Percentiles rank a stretch among this genome's conserved stretches.
Evolutionary conservation across 805 yeast genomes (phyloP).

Genomic region (Hanseniaspora opuntiae): DNA sequence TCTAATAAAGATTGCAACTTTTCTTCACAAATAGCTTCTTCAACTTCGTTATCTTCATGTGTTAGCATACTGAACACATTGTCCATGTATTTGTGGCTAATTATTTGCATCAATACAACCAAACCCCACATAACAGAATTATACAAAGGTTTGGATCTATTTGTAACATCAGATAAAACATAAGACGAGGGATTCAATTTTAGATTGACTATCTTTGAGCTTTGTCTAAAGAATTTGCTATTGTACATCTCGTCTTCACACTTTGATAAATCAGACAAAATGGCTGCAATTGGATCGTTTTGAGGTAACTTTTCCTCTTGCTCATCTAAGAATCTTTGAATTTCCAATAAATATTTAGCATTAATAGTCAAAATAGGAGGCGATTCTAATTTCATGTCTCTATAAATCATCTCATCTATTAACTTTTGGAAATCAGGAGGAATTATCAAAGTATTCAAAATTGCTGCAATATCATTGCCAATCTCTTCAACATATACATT

Average conservation of each 20-base stretch:
- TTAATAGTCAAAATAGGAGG: conserved; percentile 35
- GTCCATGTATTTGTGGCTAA: not conserved
- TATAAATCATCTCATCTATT: conserved; percentile 22
- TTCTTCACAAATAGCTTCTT: conserved; percentile 41
- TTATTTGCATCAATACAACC: conserved; percentile 64
- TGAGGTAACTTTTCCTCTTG: conserved; percentile 32
- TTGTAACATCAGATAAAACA: conserved; percentile 35
- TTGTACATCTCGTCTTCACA: conserved; percentile 25
- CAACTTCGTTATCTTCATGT: conserved; percentile 49
- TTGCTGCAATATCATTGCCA: conserved; percentile 19
- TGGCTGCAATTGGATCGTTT: conserved; percentile 43
- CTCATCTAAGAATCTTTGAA: conserved; percentile 32
- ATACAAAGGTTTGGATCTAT: conserved; percentile 44
- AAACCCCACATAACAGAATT: conserved; percentile 73
- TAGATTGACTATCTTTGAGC: conserved; percentile 38
- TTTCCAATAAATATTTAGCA: conserved; percentile 33
- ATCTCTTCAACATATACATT: conserved; percentile 25
- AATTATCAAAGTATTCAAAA: conserved; percentile 19
- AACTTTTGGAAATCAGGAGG: conserved; percentile 23
- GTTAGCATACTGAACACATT: conserved; percentile 27
- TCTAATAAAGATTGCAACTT: conserved; percentile 43
- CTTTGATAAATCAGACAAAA: conserved; percentile 27
- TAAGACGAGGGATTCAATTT: conserved; percentile 46
- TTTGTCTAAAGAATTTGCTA: conserved; percentile 27
- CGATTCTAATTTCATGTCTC: conserved; percentile 20